Conservation (phyloP, 768 basidiomycete species). For the Lepiota venenata region DNA sequence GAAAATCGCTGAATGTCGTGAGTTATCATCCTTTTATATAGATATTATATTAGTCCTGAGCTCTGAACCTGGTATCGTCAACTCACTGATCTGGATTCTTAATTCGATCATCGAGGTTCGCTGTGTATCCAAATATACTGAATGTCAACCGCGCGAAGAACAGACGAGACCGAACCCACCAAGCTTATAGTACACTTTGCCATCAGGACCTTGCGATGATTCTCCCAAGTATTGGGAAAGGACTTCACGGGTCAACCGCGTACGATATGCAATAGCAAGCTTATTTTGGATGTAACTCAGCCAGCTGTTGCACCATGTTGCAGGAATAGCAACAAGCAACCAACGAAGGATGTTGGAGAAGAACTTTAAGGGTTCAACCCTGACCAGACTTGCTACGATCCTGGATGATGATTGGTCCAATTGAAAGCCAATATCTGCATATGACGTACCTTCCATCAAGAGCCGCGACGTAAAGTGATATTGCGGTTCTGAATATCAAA, state of each 20-base stretch:
- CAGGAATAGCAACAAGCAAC: slow-evolving; percentile 89
- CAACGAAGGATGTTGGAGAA: slow-evolving; percentile 83
- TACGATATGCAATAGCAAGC: slow-evolving; percentile 84
- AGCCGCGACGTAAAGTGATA: slow-evolving; percentile 91
- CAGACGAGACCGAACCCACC: slow-evolving; percentile 39
- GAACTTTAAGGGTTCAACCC: slow-evolving; percentile 77
- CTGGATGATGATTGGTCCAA: slow-evolving; percentile 32
- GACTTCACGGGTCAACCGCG: slow-evolving; percentile 80
- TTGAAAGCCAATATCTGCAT: not conserved
- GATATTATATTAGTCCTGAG: slow-evolving; percentile 12
- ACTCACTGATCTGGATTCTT: slow-evolving; percentile 92
- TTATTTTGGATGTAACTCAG: slow-evolving; percentile 93
- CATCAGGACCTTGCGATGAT: slow-evolving; percentile 56
- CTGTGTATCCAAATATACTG: slow-evolving; percentile 33
- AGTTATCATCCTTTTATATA: slow-evolving; percentile 82
- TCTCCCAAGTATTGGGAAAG: slow-evolving; percentile 83
- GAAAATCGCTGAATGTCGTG: slow-evolving; percentile 95
- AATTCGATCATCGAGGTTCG: slow-evolving; percentile 92
- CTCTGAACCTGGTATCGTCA: not conserved
- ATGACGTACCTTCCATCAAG: slow-evolving; percentile 81
- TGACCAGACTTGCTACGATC: slow-evolving; percentile 93
- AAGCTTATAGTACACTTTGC: slow-evolving; percentile 92
- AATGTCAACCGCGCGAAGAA: not conserved
- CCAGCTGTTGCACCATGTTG: slow-evolving; percentile 93
- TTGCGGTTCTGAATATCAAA: slow-evolving; percentile 84